Evolutionary conservation across 257 asterid genomes (phyloP).

Genomic region (Phtheirospermum japonicum): DNA sequence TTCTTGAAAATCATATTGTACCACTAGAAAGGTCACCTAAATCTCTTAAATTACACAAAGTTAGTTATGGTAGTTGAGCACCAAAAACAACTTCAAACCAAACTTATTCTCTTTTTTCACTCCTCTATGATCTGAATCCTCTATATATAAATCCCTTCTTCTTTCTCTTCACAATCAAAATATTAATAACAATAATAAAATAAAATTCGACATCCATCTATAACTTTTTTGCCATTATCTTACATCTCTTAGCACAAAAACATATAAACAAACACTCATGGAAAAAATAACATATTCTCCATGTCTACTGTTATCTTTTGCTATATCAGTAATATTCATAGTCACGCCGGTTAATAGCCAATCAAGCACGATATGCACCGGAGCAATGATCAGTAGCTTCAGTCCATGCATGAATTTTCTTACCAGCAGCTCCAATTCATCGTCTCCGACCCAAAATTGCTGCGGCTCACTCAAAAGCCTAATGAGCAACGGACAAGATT

Average conservation of each 20-base stretch:
- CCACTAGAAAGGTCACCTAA: slow-evolving; percentile 31
- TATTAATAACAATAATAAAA: no score
- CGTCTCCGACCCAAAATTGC: slow-evolving; percentile 53
- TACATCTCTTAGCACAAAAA: no score
- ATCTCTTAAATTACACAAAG: slow-evolving; percentile 13
- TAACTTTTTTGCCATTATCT: no score
- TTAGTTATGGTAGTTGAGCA: slow-evolving; percentile 70
- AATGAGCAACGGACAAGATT: slow-evolving; percentile 39
- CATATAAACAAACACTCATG: slow-evolving; percentile 23
- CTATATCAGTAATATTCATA: slow-evolving; percentile 14
- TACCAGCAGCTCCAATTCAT: slow-evolving; percentile 31
- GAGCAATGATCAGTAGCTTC: slow-evolving; percentile 47
- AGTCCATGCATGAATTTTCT: slow-evolving; percentile 46
- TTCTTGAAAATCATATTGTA: no score
- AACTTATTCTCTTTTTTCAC: no score
- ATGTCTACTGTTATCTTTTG: background rate
- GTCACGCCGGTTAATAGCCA: slow-evolving; percentile 37
- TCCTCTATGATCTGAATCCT: no score
- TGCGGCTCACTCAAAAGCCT: slow-evolving; percentile 38
- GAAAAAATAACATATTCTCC: slow-evolving; percentile 12
- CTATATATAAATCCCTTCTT: no score
- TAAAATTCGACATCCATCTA: no score
- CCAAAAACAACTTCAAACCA: slow-evolving; percentile 19
- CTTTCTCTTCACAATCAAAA: no score
- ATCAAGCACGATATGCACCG: slow-evolving; percentile 40